phyloP scores from a whole-genome alignment of 2,329 filamentous ascomycete genomes.

The Didymella pinodella region DNA sequence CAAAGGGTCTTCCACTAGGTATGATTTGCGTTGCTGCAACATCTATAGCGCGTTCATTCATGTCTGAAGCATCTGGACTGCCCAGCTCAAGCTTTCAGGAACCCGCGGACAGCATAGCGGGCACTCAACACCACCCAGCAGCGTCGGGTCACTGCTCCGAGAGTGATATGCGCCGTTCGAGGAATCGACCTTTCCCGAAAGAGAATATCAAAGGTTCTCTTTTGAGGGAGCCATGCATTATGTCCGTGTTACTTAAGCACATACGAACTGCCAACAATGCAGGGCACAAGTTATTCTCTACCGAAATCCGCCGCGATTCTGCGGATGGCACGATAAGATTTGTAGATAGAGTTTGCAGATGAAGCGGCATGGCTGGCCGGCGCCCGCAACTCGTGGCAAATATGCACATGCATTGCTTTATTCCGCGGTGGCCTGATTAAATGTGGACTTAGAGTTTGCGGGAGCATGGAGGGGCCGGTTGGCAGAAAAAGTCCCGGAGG shows the following conservation, averaged over 20 bases:
- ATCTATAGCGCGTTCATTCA: not conserved
- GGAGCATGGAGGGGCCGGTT: slow-evolving; percentile 8
- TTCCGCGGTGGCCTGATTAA: slow-evolving; percentile 6
- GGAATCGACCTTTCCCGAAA: not conserved
- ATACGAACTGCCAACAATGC: not conserved
- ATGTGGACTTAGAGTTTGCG: slow-evolving; percentile 2
- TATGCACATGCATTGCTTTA: slow-evolving; percentile 7
- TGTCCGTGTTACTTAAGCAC: not conserved
- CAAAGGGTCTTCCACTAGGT: not conserved
- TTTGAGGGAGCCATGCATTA: not conserved
- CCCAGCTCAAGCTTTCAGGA: not conserved
- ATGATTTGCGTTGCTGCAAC: not conserved
- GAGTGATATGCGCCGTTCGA: not conserved
- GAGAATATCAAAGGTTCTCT: not conserved
- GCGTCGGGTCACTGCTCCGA: not conserved
- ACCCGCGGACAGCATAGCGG: not conserved
- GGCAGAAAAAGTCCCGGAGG: slow-evolving; percentile 14
- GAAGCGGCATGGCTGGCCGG: slow-evolving; percentile 10
- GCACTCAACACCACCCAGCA: not conserved
- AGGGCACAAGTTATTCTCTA: not conserved
- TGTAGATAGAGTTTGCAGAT: slow-evolving; percentile 10
- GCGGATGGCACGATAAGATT: slow-evolving; percentile 13
- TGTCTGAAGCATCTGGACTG: slow-evolving; percentile 1
- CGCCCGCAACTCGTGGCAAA: slow-evolving; percentile 16
- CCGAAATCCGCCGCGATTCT: slow-evolving; percentile 8